A percentile compares a stretch with the other conserved stretches of the same genome.
phyloP scores from a whole-genome alignment of 2,329 filamentous ascomycete genomes.

The Drechslerella coelobrocha region DNA sequence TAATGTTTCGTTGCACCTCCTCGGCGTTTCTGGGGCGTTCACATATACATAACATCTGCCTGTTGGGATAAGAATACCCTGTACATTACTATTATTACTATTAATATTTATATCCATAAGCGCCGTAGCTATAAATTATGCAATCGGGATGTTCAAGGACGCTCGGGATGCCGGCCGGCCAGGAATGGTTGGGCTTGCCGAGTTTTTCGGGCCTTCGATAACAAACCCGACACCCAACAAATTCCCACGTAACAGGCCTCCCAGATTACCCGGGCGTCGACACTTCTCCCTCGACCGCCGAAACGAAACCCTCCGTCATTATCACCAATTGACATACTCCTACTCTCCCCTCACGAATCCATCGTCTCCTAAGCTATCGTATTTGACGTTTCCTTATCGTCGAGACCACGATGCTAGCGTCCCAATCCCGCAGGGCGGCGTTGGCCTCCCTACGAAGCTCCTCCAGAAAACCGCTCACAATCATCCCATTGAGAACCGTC shows the following conservation, averaged over 20 bases:
- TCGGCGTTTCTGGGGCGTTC: not conserved
- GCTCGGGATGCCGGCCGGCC: slow-evolving; percentile 39
- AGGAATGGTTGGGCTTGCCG: slow-evolving; percentile 40
- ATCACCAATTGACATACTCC: not conserved
- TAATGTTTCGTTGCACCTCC: not conserved
- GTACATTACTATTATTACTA: no score
- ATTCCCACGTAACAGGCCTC: slow-evolving; percentile 46
- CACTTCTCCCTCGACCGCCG: not conserved
- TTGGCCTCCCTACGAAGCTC: slow-evolving; percentile 41
- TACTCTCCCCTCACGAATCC: slow-evolving; percentile 1
- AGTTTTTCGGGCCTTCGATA: slow-evolving; percentile 35
- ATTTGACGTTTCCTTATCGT: slow-evolving; percentile 1
- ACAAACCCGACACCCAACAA: slow-evolving; percentile 43
- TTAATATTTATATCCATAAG: no score
- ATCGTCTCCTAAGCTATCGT: not conserved
- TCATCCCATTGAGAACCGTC: slow-evolving; percentile 21
- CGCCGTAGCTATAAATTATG: no score
- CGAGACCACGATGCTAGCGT: slow-evolving; percentile 38
- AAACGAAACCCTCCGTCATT: slow-evolving; percentile 3
- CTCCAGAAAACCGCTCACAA: slow-evolving; percentile 44
- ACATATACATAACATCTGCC: not conserved
- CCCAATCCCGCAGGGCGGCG: slow-evolving; percentile 42
- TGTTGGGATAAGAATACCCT: no score
- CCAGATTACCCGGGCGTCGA: slow-evolving; percentile 1
- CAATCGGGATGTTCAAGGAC: not conserved